Evolutionary conservation across 2,329 filamentous ascomycete genomes (phyloP).

Genomic region (Thermothelomyces thermophilus): DNA sequence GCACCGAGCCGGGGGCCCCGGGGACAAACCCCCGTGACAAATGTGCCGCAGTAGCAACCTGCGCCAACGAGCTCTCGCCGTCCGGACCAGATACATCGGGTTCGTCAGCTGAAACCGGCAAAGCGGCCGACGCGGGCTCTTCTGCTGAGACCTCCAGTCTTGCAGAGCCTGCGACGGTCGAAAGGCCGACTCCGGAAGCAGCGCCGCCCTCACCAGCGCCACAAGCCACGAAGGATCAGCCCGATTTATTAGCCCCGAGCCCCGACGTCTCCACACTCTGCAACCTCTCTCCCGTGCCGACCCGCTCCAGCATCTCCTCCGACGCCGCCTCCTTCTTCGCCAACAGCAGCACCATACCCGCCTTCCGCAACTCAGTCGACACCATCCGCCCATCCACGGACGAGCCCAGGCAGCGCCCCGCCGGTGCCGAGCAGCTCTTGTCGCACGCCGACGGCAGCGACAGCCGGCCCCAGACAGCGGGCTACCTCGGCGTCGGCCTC

Average conservation of each 20-base stretch:
- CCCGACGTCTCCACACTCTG: slow-evolving; percentile 2
- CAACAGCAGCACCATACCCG: neutral
- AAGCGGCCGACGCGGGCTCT: neutral
- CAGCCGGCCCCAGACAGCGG: slow-evolving; percentile 26
- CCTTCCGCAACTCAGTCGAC: slow-evolving; percentile 17
- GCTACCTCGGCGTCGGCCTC: slow-evolving; percentile 27
- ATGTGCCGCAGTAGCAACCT: slow-evolving; percentile 7
- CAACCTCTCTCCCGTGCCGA: neutral
- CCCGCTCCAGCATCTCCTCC: slow-evolving; percentile 1
- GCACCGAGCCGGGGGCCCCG: slow-evolving; percentile 4
- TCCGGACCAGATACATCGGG: neutral
- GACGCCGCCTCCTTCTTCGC: neutral
- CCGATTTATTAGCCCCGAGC: neutral
- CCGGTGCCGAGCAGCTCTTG: neutral
- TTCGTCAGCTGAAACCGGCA: neutral
- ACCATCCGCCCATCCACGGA: slow-evolving; percentile 5
- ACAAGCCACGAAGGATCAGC: neutral
- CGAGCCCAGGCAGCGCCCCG: neutral
- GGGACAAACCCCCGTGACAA: slow-evolving; percentile 3
- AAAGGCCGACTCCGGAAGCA: neutral
- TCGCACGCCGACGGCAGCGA: neutral
- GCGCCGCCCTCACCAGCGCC: neutral
- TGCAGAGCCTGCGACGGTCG: neutral
- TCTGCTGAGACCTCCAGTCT: neutral
- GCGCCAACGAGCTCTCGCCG: slow-evolving; percentile 1